Conservation (phyloP, 148 eudicot genomes). For the Rhododendron kiyosumense region DNA sequence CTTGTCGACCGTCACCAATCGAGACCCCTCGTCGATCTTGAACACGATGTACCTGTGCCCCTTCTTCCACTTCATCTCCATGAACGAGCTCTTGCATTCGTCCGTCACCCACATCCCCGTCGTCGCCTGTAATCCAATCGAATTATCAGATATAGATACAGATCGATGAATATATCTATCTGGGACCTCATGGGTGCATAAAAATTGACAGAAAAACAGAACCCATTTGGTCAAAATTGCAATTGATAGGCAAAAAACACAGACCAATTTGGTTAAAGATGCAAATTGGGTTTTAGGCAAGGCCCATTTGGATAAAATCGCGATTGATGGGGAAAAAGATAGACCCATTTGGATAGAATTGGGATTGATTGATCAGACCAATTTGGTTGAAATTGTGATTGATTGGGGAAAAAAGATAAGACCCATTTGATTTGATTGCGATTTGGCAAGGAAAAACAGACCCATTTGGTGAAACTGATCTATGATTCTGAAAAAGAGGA, state of each 20-base stretch:
- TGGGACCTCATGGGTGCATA: neutral
- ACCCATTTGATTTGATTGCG: neutral
- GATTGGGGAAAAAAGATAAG: neutral
- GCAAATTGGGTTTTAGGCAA: neutral
- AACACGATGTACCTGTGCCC: constrained; percentile 81
- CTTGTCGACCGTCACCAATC: constrained; percentile 71
- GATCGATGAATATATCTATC: neutral
- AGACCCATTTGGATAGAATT: neutral
- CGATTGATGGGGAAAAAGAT: neutral
- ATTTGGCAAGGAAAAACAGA: neutral
- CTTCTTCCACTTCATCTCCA: constrained; percentile 99
- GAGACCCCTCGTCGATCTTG: constrained; percentile 79
- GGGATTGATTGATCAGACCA: neutral
- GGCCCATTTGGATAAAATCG: neutral
- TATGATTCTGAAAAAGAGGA: neutral
- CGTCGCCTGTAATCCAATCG: constrained; percentile 48
- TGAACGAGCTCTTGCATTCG: constrained; percentile 89
- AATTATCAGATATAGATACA: neutral
- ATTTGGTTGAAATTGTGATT: neutral
- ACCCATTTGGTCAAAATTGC: neutral
- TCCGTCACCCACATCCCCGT: constrained; percentile 84
- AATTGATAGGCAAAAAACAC: neutral
- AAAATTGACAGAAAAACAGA: neutral
- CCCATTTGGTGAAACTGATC: neutral
- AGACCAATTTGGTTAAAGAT: neutral